Conservation (phyloP, 2,329 filamentous ascomycete species). For the Paraphoma chrysanthemicola region DNA sequence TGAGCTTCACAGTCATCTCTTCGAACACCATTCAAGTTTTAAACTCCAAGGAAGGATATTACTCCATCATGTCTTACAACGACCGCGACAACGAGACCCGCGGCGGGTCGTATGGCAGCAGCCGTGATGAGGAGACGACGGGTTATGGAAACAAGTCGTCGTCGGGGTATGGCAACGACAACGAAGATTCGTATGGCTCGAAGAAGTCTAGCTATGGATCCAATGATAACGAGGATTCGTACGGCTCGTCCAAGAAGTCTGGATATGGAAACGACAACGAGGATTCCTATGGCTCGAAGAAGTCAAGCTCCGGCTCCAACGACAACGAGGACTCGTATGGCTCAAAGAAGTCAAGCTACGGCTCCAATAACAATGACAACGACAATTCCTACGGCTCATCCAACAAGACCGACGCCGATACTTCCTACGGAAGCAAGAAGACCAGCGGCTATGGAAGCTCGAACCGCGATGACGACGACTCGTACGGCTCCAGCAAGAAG, state of each 20-base stretch:
- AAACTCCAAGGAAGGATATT: no score
- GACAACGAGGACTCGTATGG: constrained; percentile 11
- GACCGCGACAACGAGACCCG: constrained; percentile 2
- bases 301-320: constrained; percentile 6
- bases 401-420: not conserved
- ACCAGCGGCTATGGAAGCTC: not conserved
- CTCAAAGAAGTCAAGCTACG: constrained; percentile 8
- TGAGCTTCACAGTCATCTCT: no score
- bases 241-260: constrained; percentile 7
- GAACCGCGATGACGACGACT: not conserved
- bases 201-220: not conserved
- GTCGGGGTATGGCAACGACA: not conserved
- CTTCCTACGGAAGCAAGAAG: not conserved
- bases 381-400: constrained; percentile 4
- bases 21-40: no score
- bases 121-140: constrained; percentile 1
- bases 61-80: constrained; percentile 6
- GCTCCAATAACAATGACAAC: constrained; percentile 8
- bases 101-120: constrained; percentile 5
- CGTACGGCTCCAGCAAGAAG: constrained; percentile 13
- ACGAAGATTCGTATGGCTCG: not conserved
- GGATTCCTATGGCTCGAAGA: constrained; percentile 4
- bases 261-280: not conserved
- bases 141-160: not conserved
- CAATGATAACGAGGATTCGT: constrained; percentile 5